These are phyloP conservation scores for Chaetomiaceae sp. DNA, from an alignment of 2,329 filamentous ascomycete genomes.

Conservation along the genomic window DNA sequence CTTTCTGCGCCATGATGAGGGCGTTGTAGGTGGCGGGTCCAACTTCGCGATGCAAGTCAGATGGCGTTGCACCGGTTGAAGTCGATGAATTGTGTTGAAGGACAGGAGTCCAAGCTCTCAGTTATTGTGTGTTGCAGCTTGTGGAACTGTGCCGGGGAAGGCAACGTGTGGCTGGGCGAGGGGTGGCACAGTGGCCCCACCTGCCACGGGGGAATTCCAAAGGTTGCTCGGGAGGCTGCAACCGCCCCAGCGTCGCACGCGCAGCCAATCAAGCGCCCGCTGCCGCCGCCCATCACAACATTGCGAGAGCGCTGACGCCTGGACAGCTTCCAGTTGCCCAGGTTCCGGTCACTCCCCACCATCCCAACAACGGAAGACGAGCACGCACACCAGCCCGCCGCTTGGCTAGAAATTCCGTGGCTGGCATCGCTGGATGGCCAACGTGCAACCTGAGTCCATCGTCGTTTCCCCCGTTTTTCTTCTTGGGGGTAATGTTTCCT, in stretches of 20 bases:
- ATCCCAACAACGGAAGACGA: neutral
- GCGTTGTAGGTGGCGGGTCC: too few relatives aligned
- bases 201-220: too few relatives aligned
- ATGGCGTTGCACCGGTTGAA: too few relatives aligned
- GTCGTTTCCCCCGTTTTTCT: slow-evolving; percentile 10
- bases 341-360: neutral
- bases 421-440: slow-evolving; percentile 7
- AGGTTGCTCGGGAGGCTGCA: slow-evolving; percentile 34
- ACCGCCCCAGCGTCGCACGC: slow-evolving; percentile 15
- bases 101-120: too few relatives aligned
- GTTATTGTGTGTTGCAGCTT: slow-evolving; percentile 13
- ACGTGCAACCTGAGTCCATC: slow-evolving; percentile 6
- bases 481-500: slow-evolving; percentile 11
- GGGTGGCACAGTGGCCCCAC: neutral
- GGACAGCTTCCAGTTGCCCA: slow-evolving; percentile 18
- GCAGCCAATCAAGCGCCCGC: slow-evolving; percentile 33
- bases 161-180: too few relatives aligned
- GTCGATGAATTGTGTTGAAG: too few relatives aligned
- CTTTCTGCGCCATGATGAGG: slow-evolving; percentile 53
- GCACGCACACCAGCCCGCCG: slow-evolving; percentile 2
- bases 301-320: slow-evolving; percentile 31
- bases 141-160: neutral
- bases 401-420: slow-evolving; percentile 9
- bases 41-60: too few relatives aligned
- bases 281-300: slow-evolving; percentile 35